Evolutionary conservation across 768 basidiomycete genomes (phyloP).

Genomic region (Auricularia auricula-judae): DNA sequence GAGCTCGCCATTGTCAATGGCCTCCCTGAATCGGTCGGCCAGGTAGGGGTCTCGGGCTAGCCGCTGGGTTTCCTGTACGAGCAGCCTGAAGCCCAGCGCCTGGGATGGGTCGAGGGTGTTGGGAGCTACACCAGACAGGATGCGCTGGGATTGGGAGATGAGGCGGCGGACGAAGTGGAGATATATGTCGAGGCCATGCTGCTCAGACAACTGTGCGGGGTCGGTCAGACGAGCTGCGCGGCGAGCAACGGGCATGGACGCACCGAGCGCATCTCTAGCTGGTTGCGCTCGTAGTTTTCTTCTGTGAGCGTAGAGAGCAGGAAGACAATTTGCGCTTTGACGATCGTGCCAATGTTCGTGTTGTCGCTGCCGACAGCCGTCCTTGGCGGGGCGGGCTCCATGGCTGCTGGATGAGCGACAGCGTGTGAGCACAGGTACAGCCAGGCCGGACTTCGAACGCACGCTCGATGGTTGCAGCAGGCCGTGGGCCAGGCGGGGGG

Average conservation of each 20-base stretch:
- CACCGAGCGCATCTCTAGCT: slow-evolving; percentile 90
- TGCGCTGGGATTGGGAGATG: slow-evolving; percentile 78
- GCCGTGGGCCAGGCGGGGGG: not conserved
- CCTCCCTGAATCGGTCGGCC: slow-evolving; percentile 83
- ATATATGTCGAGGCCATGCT: slow-evolving; percentile 95
- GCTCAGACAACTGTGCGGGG: slow-evolving; percentile 75
- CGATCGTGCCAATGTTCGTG: slow-evolving; percentile 76
- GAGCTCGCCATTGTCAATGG: slow-evolving; percentile 79
- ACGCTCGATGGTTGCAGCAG: not conserved
- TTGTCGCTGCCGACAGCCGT: not conserved
- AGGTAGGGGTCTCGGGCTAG: slow-evolving; percentile 85
- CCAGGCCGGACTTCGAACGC: not conserved
- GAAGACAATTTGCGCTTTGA: slow-evolving; percentile 97
- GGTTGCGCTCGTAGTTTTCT: slow-evolving; percentile 92
- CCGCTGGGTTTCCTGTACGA: slow-evolving; percentile 80
- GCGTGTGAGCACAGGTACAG: not conserved
- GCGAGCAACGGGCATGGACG: slow-evolving; percentile 6
- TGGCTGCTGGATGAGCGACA: not conserved
- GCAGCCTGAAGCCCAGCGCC: slow-evolving; percentile 70
- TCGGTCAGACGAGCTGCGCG: slow-evolving; percentile 3
- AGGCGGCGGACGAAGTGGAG: slow-evolving; percentile 95
- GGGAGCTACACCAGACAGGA: slow-evolving; percentile 46
- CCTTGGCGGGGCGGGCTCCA: not conserved
- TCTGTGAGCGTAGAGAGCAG: slow-evolving; percentile 91
- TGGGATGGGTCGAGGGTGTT: slow-evolving; percentile 65